Evolutionary conservation across 768 basidiomycete species (phyloP), one percentile per base, ranked within the genome.

Genomic region (Hortiboletus campestris): DNA sequence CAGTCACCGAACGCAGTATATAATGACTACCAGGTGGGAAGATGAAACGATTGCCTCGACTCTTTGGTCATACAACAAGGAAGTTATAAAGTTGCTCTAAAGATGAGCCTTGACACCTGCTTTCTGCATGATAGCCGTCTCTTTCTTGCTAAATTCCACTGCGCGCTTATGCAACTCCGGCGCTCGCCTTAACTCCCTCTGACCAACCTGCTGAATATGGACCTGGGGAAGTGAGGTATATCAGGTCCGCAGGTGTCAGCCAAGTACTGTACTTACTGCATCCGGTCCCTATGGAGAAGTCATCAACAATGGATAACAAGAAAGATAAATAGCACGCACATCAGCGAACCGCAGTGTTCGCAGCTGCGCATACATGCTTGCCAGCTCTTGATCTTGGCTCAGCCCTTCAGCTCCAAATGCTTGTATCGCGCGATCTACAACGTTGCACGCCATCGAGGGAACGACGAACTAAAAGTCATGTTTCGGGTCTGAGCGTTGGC

Each of bases 371-470:
- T 85, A 98, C 56, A 81, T 79, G 47, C 72, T 66, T 1, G 96
- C 94, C 34, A 99, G 82, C 20, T 84, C 83, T 35, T 87, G 86
- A 64, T 98, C 96, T 73, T 97, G 93, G 22, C 83, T 90, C 43
- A 99, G 75, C 34, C 97, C 97, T 72, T 98, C 96, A n/a, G 94
- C 97, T 49, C 97, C 97, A 64, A 89, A 94, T 0, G 90, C 78
- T 76, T 99, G 97, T 48, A 98, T 98, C 2, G 94, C 89, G n/a
- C 94, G 87, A 74, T 99, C 97, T 38, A 98, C 80, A 44, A 99
- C 89, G 22, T 77, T 75, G 46, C 91, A 78, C 0, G 94, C 96
- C 89, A 96, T 92, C 0, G 81, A 80, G 13, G 97, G 97, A 12
- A 98, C 93, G 36, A 94, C 86, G 65, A 97, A 96, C 95, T 98